Evolutionary conservation across 148 eudicot genomes (phyloP), one percentile per base, ranked within the genome.

Genomic region (Vaccinium vitisidaea): DNA sequence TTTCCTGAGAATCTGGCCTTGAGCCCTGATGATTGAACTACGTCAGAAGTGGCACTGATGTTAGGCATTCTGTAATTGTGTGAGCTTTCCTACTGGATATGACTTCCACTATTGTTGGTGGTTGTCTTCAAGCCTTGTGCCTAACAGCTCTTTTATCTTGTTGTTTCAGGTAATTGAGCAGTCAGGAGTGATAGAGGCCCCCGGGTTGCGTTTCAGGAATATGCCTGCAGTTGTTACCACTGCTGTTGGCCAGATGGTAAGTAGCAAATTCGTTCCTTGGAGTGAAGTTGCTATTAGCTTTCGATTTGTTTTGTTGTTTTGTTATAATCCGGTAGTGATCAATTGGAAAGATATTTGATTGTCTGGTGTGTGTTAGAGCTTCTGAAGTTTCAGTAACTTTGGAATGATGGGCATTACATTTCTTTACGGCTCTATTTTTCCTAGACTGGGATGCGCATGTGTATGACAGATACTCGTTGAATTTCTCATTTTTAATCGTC

Each of bases 161-260:
- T 70, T 55, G 54, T 18, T 75, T 78, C 92, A 96, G 99, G 80
- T 94, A 84, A 88, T 92, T 89, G 98, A 94, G 84, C 97, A 95
- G 77, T 95, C 98, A 6, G 95, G 88, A 55, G 90, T 92, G 11
- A 81, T 93, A 58, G 90, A 95, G 86, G 96, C 87, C 63, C 90
- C 86, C 15, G 92, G 93, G 75, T 88, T 93, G 86, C 83, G 84
- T 49, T 90, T 86, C 81, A 86, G 94, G 83, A 89, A 81, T 85
- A 88, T 67, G 61, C 93, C 97, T 54, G 90, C 91, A 75, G 89
- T 93, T 30, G 87, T 93, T 74, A 91, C 95, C 75, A 92, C 90
- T 83, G 98, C 98, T 69, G 91, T 92, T 88, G 99, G 93, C 69
- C 98, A 93, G 89, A 95, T 95, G 98, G 99, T 96, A 88, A 75